These are phyloP conservation scores for Solanum ahanhuiri DNA, from an alignment of 257 asterid species.

Conservation along the genomic window DNA sequence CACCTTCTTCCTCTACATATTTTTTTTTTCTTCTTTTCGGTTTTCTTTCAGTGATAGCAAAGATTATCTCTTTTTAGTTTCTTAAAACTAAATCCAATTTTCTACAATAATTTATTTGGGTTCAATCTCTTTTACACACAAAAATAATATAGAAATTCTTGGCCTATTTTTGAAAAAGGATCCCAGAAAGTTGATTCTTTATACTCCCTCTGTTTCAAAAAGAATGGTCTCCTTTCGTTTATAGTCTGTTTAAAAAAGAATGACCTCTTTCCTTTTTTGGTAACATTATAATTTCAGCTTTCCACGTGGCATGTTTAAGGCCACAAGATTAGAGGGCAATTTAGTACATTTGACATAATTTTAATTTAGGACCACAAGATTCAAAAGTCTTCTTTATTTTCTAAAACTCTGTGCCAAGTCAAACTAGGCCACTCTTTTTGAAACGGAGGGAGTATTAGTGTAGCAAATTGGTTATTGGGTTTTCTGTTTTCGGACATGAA, in stretches of 20 bases:
- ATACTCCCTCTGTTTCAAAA: background rate
- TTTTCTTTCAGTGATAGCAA: background rate
- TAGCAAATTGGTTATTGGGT: background rate
- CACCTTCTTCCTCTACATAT: background rate
- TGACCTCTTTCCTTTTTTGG: too few species aligned
- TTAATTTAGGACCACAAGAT: too few species aligned
- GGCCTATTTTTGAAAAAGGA: background rate
- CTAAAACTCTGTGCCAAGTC: too few species aligned
- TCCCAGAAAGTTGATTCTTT: background rate
- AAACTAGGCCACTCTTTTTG: too few species aligned
- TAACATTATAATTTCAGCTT: too few species aligned
- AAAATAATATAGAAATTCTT: background rate
- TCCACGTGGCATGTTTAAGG: too few species aligned
- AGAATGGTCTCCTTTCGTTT: too few species aligned
- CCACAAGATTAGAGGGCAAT: too few species aligned
- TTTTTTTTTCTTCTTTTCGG: background rate
- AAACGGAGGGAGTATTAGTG: background rate
- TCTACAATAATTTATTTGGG: background rate
- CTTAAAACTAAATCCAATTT: background rate
- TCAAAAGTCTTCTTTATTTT: too few species aligned
- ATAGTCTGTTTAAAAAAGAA: too few species aligned
- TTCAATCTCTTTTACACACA: background rate
- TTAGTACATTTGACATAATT: too few species aligned
- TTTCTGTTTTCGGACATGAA: background rate
- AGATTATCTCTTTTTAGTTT: background rate